A percentile compares a stretch with the other conserved stretches of the same genome.
These are phyloP conservation scores for Hymenoscyphus occultus DNA, from an alignment of 2,329 filamentous ascomycete genomes.

Conservation along the genomic window DNA sequence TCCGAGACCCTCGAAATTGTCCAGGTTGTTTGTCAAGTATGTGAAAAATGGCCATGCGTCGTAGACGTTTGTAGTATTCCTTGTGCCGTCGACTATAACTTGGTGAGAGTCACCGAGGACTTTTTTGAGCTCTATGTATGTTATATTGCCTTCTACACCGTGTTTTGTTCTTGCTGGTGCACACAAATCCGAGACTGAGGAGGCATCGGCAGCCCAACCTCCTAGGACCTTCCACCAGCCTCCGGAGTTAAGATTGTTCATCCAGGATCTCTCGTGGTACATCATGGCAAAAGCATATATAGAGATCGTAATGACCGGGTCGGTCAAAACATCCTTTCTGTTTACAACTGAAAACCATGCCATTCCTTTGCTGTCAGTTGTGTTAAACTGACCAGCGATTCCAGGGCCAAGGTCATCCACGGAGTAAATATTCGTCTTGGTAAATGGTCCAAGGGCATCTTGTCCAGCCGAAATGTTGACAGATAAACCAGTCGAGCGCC, in stretches of 20 bases:
- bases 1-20: constrained; percentile 10
- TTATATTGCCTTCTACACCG: not conserved
- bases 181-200: constrained; percentile 4
- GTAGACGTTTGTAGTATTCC: constrained; percentile 1
- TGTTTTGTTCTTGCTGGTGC: constrained; percentile 4
- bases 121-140: not conserved
- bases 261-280: constrained; percentile 7
- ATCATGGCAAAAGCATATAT: constrained; percentile 6
- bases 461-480: not conserved
- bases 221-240: constrained; percentile 11
- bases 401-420: not conserved
- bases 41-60: constrained; percentile 13
- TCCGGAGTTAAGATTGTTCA: constrained; percentile 4
- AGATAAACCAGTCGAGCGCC: constrained; percentile 9
- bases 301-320: not conserved
- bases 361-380: not conserved
- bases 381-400: no score
- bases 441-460: constrained; percentile 5
- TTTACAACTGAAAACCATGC: not conserved
- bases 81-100: constrained; percentile 6
- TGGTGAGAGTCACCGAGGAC: constrained; percentile 7
- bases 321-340: not conserved
- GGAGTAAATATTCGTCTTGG: constrained; percentile 9
- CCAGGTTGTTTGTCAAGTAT: constrained; percentile 8
- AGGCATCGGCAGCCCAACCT: constrained; percentile 8